Percentiles rank a stretch among this genome's conserved stretches.
phyloP scores from a whole-genome alignment of 208 protist genomes.

The Leishmania martiniquensis region DNA sequence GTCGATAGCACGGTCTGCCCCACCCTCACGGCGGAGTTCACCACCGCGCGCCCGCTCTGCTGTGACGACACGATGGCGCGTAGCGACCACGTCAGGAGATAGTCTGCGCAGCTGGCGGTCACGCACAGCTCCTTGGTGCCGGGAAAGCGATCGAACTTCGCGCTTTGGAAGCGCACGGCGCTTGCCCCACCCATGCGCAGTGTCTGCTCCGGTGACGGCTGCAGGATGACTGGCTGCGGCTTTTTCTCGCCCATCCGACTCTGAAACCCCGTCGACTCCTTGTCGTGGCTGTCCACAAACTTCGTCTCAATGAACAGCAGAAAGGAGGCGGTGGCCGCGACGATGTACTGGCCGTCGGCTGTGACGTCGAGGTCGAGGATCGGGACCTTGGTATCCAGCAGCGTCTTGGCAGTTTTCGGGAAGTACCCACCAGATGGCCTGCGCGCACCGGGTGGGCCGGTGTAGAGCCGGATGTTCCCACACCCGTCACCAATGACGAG shows the following conservation, averaged over 20 bases:
- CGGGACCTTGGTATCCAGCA: constrained; percentile 53
- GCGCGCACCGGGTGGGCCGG: constrained; percentile 54
- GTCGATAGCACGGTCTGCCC: constrained; percentile 35
- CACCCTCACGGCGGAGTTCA: constrained; percentile 26
- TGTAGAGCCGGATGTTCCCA: constrained; percentile 69
- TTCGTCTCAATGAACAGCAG: constrained; percentile 58
- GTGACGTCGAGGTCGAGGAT: constrained; percentile 65
- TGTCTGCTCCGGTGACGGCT: constrained; percentile 47
- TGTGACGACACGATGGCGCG: constrained; percentile 36
- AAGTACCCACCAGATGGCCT: constrained; percentile 43
- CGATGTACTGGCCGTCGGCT: constrained; percentile 57
- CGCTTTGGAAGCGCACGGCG: constrained; percentile 43
- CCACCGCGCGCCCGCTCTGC: constrained; percentile 37
- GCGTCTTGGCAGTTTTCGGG: constrained; percentile 64
- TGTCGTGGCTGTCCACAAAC: constrained; percentile 35
- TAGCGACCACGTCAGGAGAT: constrained; percentile 64
- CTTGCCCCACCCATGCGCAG: constrained; percentile 43
- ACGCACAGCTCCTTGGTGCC: constrained; percentile 47
- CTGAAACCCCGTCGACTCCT: constrained; percentile 43
- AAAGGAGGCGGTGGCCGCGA: constrained; percentile 46
- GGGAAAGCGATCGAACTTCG: constrained; percentile 49
- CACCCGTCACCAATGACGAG: constrained; percentile 58
- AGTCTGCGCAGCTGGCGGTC: constrained; percentile 47
- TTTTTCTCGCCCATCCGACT: constrained; percentile 61
- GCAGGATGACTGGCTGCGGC: constrained; percentile 46